phyloP scores from a whole-genome alignment of 139 green algal genomes.

The Volvox africanus region DNA sequence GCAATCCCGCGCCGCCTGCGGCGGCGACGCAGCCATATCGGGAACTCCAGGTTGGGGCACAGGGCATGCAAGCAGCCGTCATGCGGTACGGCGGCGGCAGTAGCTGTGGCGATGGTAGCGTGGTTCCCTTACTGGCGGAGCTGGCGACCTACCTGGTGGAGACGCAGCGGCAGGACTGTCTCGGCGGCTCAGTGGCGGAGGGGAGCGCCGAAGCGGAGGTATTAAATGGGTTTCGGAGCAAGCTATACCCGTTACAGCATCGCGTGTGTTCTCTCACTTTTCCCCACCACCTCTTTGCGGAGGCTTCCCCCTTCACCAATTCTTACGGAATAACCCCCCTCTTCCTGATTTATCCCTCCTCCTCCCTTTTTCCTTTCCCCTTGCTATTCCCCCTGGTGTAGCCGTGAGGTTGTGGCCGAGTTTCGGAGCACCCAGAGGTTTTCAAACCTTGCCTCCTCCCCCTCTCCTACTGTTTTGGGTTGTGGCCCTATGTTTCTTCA shows the following conservation, averaged over 20 bases:
- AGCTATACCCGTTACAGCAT: background rate
- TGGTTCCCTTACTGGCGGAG: slow-evolving; percentile 27
- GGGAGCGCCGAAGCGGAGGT: background rate
- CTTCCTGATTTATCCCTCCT: background rate
- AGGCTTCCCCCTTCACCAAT: background rate
- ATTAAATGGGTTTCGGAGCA: background rate
- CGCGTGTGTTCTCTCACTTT: background rate
- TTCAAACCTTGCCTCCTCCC: no score
- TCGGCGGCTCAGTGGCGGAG: background rate
- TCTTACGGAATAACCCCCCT: no score
- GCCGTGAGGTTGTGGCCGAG: no score
- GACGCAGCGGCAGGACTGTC: background rate
- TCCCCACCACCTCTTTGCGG: background rate
- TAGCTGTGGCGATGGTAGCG: background rate
- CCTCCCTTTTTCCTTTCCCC: background rate
- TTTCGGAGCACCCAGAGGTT: no score
- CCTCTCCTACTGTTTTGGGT: background rate
- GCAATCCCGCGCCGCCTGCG: background rate
- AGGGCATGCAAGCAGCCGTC: background rate
- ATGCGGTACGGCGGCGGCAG: background rate
- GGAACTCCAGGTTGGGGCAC: background rate
- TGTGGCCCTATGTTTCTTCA: background rate
- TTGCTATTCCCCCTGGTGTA: no score
- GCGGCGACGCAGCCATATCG: background rate
- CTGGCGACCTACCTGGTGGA: slow-evolving; percentile 20